Percentiles rank a stretch among this genome's conserved stretches.
Conservation (phyloP, 164 flowering plant genomes). For the Dillenia suffruticosa region DNA sequence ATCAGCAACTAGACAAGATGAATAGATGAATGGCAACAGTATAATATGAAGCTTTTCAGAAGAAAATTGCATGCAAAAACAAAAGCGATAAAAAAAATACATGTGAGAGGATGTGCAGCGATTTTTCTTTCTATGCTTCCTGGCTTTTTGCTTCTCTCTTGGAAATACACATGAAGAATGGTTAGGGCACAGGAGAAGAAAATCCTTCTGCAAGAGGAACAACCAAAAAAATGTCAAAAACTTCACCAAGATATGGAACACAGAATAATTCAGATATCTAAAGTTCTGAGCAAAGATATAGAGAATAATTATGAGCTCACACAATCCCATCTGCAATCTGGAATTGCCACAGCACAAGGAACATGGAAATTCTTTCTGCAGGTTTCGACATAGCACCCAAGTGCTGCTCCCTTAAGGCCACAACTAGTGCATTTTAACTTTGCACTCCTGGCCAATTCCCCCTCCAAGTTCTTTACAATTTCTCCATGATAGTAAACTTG, state of each 20-base stretch:
- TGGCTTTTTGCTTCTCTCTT: slow-evolving; percentile 38
- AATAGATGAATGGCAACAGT: not conserved
- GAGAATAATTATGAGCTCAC: slow-evolving; percentile 28
- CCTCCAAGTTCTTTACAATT: slow-evolving; percentile 40
- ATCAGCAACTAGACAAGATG: not conserved
- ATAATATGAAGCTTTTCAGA: too few relatives aligned
- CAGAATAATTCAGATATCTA: not conserved
- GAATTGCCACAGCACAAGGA: slow-evolving; percentile 50
- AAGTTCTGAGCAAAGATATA: not conserved
- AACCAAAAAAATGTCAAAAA: not conserved
- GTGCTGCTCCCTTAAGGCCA: slow-evolving; percentile 73
- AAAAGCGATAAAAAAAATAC: slow-evolving; percentile 12
- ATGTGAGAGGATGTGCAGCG: slow-evolving; percentile 7
- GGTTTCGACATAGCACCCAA: slow-evolving; percentile 62
- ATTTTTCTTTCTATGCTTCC: slow-evolving; percentile 12
- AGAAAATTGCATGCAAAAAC: not conserved
- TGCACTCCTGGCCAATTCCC: slow-evolving; percentile 61
- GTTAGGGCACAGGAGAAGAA: slow-evolving; percentile 65
- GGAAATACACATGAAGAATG: slow-evolving; percentile 66
- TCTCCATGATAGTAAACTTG: slow-evolving; percentile 56
- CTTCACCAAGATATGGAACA: not conserved
- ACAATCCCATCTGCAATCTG: slow-evolving; percentile 62
- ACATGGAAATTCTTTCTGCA: slow-evolving; percentile 59
- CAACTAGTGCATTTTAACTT: slow-evolving; percentile 69
- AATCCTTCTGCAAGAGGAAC: slow-evolving; percentile 46